Base-by-base conservation (phyloP, 2,329 filamentous ascomycete genomes). In the Cordyceps militaris region DNA sequence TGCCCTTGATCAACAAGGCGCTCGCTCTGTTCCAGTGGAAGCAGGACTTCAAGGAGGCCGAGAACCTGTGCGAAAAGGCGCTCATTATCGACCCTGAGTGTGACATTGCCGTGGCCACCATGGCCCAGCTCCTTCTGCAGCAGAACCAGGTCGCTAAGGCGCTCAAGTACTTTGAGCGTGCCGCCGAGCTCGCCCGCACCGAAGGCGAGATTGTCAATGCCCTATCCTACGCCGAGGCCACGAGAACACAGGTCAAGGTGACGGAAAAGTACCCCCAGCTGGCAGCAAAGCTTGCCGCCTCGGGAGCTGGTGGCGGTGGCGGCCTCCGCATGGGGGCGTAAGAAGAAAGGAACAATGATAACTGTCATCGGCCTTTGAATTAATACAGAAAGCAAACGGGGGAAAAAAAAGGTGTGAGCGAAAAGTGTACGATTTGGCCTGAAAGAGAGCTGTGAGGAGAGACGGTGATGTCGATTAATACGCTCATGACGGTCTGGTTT, bases 1-100 rank as follows among this genome's bases (percentile, higher is more conserved):
- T 99, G 62, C 94, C 94, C 14, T 80, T 99, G 52, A 97, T 99
- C 76, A 99, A 99, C 84, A 99, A 99, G 79, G 92, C 94, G 5
- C 82, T 99, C 28, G 91, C 93, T 13, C 80, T 97, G 48, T 97
- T 97, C 83, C 94, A 99, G 73, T 97, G 92, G 88, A 97, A 96
- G 81, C 88, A 95, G 68, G 93, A 97, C 74, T 97, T 96, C 70
- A 79, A 83, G 60, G 93, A 96, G 74, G 93, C 94, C 2, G 92
- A 99, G 79, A 90, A 94, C 75, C 81, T 99, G 54, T 99, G 94
- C 81, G 87, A 97, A 75, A 97, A 96, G 80, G 94, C 94, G 30
- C 80, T 99, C 52, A 96, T 97, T 68, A 95, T 99, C 71, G 94
- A 99, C 68, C 94, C 94, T 26, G 94, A 99, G 73, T 99, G 94